Base-by-base conservation (phyloP, 2,329 filamentous ascomycete species). In the Xylaria multiplex region DNA sequence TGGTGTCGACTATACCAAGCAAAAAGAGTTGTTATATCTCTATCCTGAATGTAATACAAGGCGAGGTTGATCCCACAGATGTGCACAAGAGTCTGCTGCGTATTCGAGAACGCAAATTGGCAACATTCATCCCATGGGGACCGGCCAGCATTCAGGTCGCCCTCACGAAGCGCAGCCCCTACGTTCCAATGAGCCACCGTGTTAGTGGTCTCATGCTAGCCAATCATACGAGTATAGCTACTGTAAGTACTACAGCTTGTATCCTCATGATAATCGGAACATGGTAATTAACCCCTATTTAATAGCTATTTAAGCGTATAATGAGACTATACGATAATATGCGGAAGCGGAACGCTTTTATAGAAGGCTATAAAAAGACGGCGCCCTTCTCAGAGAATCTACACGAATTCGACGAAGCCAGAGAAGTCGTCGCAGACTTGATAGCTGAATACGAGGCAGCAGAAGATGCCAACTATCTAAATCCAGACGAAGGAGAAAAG, bases 11-110 rank as follows among this genome's bases (percentile, higher is more conserved):
- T 24, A 91, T 93, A 63, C 94, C 95, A 1, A 92, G 91, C 74
- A 98, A 98, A 83, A 96, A 93, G 83, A 97, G 93, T 81, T 99
- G 96, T 83, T 99, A 99, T 83, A 98, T 99, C 76, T 97, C 93
- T 54, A 98, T 99, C 73, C 85, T 99, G 69, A 98, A 99, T 80
- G 97, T 99, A 74, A 99, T 99, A 74, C 96, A 98, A 83, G 96
- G 96, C 75, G 96, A 99, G 79, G 96, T 96, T 45, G 96, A 99
- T 77, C 95, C 96, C 8, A 98, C 95, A 2, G 96, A 99, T 80
- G 93, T 99, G 63, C 96, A 99, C 84, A 99, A 99, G 86, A 98
- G 95, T 70, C 84, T 99, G 64, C 88, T 99, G 65, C 92, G 96
- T 70, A 99, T 99, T 76, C 91, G 96, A 56, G 96, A 99, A 83